Percentiles rank a stretch among this genome's conserved stretches.
Conservation (phyloP, 768 basidiomycete species). For the Lactarius quietus region DNA sequence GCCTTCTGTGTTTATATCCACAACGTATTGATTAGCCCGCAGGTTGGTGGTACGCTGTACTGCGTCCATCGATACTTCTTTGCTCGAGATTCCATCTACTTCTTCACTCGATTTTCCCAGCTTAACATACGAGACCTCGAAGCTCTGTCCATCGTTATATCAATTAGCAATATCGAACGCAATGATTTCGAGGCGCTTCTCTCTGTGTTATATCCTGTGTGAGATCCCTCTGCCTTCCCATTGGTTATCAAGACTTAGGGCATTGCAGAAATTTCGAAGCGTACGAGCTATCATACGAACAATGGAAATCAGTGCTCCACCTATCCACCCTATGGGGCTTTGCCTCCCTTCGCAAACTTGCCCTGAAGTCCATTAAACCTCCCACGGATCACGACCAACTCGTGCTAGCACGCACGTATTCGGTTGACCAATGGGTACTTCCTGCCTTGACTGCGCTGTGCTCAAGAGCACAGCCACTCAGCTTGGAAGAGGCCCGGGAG, state of each 20-base stretch:
- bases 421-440: conserved; percentile 1
- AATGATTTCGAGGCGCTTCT: conserved; percentile 24
- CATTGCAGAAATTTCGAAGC: background rate
- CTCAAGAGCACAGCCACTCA: background rate
- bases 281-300: conserved; percentile 7
- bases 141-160: conserved; percentile 1
- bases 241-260: too few relatives aligned
- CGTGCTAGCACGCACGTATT: conserved; percentile 8
- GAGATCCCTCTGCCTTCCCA: background rate
- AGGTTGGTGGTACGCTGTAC: conserved; percentile 21
- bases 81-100: conserved; percentile 23
- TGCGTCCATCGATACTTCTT: conserved; percentile 25
- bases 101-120: conserved; percentile 11
- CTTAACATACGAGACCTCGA: conserved; percentile 15
- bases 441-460: background rate
- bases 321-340: conserved; percentile 20
- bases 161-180: conserved; percentile 9
- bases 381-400: conserved; percentile 7
- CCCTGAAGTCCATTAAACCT: conserved; percentile 3
- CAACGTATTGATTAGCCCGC: background rate
- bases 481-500: background rate
- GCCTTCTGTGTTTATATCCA: too few relatives aligned
- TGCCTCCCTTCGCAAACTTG: conserved; percentile 14
- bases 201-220: conserved; percentile 25
- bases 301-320: conserved; percentile 16